Percentiles rank a stretch among this genome's conserved stretches.
These are phyloP conservation scores for Talaromyces piceae DNA, from an alignment of 2,329 filamentous ascomycete species.

Conservation along the genomic window DNA sequence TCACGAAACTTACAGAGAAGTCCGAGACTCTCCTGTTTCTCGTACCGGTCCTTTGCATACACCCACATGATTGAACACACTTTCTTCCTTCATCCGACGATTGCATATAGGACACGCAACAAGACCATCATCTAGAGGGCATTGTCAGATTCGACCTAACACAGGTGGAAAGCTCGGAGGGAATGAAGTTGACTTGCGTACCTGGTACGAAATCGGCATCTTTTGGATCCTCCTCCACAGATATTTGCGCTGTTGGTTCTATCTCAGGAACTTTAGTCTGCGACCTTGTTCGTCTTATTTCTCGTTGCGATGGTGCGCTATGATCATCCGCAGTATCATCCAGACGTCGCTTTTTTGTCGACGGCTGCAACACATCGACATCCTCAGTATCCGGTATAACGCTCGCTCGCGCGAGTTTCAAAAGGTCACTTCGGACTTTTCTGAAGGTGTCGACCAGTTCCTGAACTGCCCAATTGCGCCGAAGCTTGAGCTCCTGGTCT, in stretches of 20 bases:
- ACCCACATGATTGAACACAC: conserved; percentile 77
- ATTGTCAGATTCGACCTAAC: conserved; percentile 13
- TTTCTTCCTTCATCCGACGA: conserved; percentile 67
- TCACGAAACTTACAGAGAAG: conserved; percentile 21
- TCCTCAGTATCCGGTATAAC: conserved; percentile 43
- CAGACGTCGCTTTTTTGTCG: conserved; percentile 30
- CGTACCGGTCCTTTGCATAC: conserved; percentile 41
- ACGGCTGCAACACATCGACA: conserved; percentile 23
- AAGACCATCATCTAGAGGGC: conserved; percentile 58
- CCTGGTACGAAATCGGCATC: conserved; percentile 33
- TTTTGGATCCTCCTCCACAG: conserved; percentile 33
- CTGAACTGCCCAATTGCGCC: conserved; percentile 76
- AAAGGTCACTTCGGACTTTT: conserved; percentile 52
- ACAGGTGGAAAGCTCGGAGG: background rate
- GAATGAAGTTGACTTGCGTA: conserved; percentile 11
- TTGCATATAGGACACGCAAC: conserved; percentile 79
- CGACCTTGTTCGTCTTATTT: conserved; percentile 30
- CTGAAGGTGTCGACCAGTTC: conserved; percentile 77
- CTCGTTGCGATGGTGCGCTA: conserved; percentile 24
- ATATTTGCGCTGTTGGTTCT: conserved; percentile 10
- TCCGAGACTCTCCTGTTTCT: conserved; percentile 13
- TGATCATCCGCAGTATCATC: conserved; percentile 28
- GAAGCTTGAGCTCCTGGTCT: conserved; percentile 77
- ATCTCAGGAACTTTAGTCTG: conserved; percentile 17
- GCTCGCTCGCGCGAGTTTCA: conserved; percentile 57